These are phyloP conservation scores for Solanum lignicaule DNA, from an alignment of 257 asterid species.

Conservation along the genomic window DNA sequence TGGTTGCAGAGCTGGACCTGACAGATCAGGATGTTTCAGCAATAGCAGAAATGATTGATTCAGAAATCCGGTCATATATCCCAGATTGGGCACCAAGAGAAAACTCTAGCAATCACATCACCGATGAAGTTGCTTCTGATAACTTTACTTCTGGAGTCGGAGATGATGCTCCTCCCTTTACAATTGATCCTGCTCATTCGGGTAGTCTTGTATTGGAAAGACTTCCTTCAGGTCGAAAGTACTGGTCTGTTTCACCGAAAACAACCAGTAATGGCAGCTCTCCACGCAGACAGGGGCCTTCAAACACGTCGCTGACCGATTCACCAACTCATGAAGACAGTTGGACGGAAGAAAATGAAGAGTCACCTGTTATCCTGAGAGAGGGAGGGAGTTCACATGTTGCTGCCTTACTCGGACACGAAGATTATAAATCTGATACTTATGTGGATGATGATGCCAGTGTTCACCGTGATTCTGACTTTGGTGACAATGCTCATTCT, in stretches of 20 bases:
- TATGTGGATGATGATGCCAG: constrained; percentile 13
- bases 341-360: constrained; percentile 57
- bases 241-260: constrained; percentile 84
- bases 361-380: constrained; percentile 25
- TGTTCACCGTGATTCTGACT: background rate
- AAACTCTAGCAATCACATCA: constrained; percentile 9
- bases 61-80: constrained; percentile 64
- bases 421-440: constrained; percentile 16
- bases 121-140: constrained; percentile 26
- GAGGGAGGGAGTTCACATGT: constrained; percentile 16
- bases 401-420: constrained; percentile 16
- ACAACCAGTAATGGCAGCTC: constrained; percentile 40
- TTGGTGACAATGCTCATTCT: constrained; percentile 10
- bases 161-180: constrained; percentile 29
- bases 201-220: constrained; percentile 53
- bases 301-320: constrained; percentile 28
- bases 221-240: constrained; percentile 73
- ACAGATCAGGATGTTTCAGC: constrained; percentile 89
- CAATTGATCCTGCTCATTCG: constrained; percentile 31
- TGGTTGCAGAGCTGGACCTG: constrained; percentile 92
- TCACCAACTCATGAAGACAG: constrained; percentile 40
- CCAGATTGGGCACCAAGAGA: constrained; percentile 74
- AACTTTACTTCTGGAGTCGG: constrained; percentile 15
- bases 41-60: constrained; percentile 78
- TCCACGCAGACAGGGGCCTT: constrained; percentile 42